Percentiles rank a stretch among this genome's conserved stretches.
phyloP scores from a whole-genome alignment of 768 basidiomycete genomes.

The Rhodotorula taiwanensis region DNA sequence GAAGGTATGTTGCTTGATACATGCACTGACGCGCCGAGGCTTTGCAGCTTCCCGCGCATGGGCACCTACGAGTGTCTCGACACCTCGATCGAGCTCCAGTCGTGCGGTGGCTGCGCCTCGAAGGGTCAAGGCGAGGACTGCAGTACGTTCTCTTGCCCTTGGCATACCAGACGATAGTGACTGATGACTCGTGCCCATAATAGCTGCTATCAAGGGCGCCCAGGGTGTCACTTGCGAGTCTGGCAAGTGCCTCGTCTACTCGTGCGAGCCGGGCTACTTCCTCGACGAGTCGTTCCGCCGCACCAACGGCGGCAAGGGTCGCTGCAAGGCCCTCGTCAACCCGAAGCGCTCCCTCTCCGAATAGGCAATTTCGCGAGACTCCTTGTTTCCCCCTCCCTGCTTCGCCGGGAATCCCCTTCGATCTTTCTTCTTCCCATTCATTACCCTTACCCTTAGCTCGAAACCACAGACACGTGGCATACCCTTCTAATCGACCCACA shows the following conservation, averaged over 20 bases:
- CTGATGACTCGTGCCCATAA: no score
- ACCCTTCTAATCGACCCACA: background rate
- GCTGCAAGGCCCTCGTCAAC: slow-evolving; percentile 8
- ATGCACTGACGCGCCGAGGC: no score
- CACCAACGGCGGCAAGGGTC: slow-evolving; percentile 11
- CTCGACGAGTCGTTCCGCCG: slow-evolving; percentile 15
- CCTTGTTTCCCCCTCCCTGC: no score
- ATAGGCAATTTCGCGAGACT: no score
- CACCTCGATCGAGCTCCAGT: slow-evolving; percentile 18
- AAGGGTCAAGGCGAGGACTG: slow-evolving; percentile 49
- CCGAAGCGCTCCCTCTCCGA: background rate
- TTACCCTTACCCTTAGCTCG: background rate
- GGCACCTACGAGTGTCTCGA: slow-evolving; percentile 24
- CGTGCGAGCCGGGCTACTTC: slow-evolving; percentile 37
- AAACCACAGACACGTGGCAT: background rate
- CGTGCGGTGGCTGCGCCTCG: slow-evolving; percentile 33
- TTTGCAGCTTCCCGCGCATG: slow-evolving; percentile 29
- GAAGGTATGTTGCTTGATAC: no score
- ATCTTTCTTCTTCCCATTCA: background rate
- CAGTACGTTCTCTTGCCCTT: slow-evolving; percentile 20
- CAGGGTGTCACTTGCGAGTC: slow-evolving; percentile 46
- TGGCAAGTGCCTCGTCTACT: slow-evolving; percentile 48
- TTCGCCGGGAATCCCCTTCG: no score
- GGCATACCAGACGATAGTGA: no score
- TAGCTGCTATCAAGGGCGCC: slow-evolving; percentile 48